Evolutionary conservation across 345 rosid species (phyloP).

Genomic region (Durio zibethinus): DNA sequence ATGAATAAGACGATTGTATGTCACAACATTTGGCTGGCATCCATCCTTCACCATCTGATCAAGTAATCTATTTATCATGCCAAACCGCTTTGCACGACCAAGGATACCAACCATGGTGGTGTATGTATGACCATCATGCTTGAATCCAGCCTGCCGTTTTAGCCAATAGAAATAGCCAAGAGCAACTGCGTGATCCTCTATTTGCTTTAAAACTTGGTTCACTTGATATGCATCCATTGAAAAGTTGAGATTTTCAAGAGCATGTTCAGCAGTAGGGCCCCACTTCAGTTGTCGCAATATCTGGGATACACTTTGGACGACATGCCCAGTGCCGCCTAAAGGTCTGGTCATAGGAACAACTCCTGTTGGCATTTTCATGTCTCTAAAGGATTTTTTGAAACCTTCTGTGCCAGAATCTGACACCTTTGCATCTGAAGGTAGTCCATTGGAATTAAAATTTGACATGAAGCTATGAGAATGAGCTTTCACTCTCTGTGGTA

Average conservation of each 20-base stretch:
- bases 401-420: slow-evolving; percentile 30
- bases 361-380: slow-evolving; percentile 37
- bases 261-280: slow-evolving; percentile 76
- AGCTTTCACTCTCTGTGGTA: slow-evolving; percentile 38
- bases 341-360: slow-evolving; percentile 42
- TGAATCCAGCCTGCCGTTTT: slow-evolving; percentile 60
- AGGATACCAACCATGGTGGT: slow-evolving; percentile 95
- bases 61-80: slow-evolving; percentile 59
- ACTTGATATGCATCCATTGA: slow-evolving; percentile 78
- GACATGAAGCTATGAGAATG: slow-evolving; percentile 34
- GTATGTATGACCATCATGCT: slow-evolving; percentile 89
- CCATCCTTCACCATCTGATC: slow-evolving; percentile 81
- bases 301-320: slow-evolving; percentile 55
- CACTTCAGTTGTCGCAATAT: slow-evolving; percentile 54
- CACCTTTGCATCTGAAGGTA: slow-evolving; percentile 36
- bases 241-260: slow-evolving; percentile 50
- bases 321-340: slow-evolving; percentile 28
- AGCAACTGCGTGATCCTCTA: slow-evolving; percentile 72
- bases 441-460: slow-evolving; percentile 31
- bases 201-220: slow-evolving; percentile 82
- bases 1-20: slow-evolving; percentile 87
- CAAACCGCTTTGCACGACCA: slow-evolving; percentile 82
- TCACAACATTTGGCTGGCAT: slow-evolving; percentile 82
- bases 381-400: slow-evolving; percentile 38
- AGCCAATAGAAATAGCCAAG: slow-evolving; percentile 85